Base-by-base conservation (phyloP, 257 asterid species). In the Nyctanthes arbortristis region DNA sequence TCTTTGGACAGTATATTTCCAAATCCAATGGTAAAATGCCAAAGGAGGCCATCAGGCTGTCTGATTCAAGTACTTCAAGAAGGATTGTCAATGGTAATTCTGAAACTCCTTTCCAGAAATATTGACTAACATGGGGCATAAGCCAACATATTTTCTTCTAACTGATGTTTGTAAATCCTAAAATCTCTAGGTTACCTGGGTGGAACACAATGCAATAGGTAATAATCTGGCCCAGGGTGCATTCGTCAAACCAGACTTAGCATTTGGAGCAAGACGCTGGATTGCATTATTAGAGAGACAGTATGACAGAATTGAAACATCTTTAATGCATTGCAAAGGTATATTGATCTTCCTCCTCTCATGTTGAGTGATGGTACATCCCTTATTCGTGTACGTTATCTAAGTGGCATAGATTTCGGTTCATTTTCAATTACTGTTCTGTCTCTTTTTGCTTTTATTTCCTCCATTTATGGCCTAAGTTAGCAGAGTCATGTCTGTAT, bases 1-100 rank as follows among this genome's bases (percentile, higher is more conserved):
- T 88, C 89, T 22, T 64, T 85, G 70, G 95, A 88, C 34, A 68
- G 65, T 20, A 31, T 88, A 58, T 77, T 80, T 69, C 88, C 85
- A 5, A 74, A 61, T 69, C 82, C 77, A 49, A 43, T 30, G 20
- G 24, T 57, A 27, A 69, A 66, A 31, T 70, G 71, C 65, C 80
- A 62, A 61, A 83, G 84, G 71, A 83, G 75, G 65, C 91, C 91
- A 60, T 85, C 95, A 8, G 95, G 91, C 30, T 85, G 89, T 73
- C 28, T 88, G 20, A 81, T 85, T 33, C 81, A 83, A 77, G 79
- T 78, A 64, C 73, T 81, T 66, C 78, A 69, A 65, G 73, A 71
- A 52, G 84, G 85, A 40, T 56, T 76, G 32, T 83, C 87, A 37
- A 61, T 61, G 79, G 89, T 85, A 74, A 57, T 43, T 2, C 55